phyloP scores from a whole-genome alignment of 148 eudicot species.

The Rhododendron kiyosumense region DNA sequence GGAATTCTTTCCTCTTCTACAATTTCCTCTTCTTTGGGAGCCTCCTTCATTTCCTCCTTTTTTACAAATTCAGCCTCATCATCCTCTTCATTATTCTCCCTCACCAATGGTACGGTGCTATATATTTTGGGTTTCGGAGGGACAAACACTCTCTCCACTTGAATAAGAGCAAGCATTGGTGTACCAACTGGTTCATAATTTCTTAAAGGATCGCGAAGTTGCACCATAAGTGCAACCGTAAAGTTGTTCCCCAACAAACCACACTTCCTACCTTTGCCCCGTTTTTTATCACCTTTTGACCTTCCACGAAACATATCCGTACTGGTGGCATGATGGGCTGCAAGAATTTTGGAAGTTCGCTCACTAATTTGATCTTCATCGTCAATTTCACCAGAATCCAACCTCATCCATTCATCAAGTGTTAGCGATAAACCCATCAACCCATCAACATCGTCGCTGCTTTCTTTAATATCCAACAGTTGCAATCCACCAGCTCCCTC shows the following conservation, averaged over 20 bases:
- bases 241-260: slow-evolving; percentile 67
- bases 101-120: slow-evolving; percentile 42
- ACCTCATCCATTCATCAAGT: slow-evolving; percentile 80
- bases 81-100: slow-evolving; percentile 37
- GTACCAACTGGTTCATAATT: slow-evolving; percentile 92
- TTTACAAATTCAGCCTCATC: slow-evolving; percentile 28
- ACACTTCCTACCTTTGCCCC: slow-evolving; percentile 35
- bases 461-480: slow-evolving; percentile 54
- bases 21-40: slow-evolving; percentile 34
- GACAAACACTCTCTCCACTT: slow-evolving; percentile 80
- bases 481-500: slow-evolving; percentile 94
- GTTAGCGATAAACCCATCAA: slow-evolving; percentile 75
- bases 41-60: slow-evolving; percentile 28
- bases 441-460: slow-evolving; percentile 47
- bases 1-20: slow-evolving; percentile 50
- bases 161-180: slow-evolving; percentile 85
- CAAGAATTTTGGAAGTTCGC: slow-evolving; percentile 49
- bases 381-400: slow-evolving; percentile 55
- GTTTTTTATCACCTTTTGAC: slow-evolving; percentile 33
- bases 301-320: slow-evolving; percentile 26
- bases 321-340: slow-evolving; percentile 69
- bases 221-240: slow-evolving; percentile 67
- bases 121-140: slow-evolving; percentile 86
- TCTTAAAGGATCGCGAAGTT: slow-evolving; percentile 82
- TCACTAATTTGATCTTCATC: slow-evolving; percentile 49